phyloP scores from a whole-genome alignment of 345 rosid species.

The Eucalyptus pauciflora region DNA sequence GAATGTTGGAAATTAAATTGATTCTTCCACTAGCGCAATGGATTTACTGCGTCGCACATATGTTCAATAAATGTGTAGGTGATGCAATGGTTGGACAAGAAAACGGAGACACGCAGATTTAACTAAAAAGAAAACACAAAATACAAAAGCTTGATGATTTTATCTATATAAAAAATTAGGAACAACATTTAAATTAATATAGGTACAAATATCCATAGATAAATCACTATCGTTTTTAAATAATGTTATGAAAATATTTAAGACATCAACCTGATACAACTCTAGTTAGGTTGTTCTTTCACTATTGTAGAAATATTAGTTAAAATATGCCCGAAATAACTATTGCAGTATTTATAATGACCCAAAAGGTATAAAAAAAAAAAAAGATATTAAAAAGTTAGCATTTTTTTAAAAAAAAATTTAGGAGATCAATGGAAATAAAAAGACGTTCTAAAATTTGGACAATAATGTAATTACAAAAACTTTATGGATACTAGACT shows the following conservation, averaged over 20 bases:
- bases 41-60: not conserved
- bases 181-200: not conserved
- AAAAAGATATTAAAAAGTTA: not conserved
- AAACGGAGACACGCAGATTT: not conserved
- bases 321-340: not conserved
- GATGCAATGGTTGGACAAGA: not conserved
- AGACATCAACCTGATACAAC: not conserved
- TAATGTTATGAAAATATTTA: not conserved
- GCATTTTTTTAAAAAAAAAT: not conserved
- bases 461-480: not conserved
- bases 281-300: accelerated
- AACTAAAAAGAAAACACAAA: not conserved
- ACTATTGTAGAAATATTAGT: not conserved
- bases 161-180: not conserved
- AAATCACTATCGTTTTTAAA: not conserved
- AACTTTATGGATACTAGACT: not conserved
- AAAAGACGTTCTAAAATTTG: not conserved
- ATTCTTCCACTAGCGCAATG: not conserved
- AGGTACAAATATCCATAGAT: not conserved
- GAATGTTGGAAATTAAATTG: not conserved
- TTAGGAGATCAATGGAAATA: not conserved
- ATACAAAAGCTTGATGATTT: not conserved
- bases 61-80: not conserved
- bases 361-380: not conserved
- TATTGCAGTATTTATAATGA: not conserved